Conservation (phyloP, 371 early-diverging fungal species). For the Syncephalastrum contaminatum region DNA sequence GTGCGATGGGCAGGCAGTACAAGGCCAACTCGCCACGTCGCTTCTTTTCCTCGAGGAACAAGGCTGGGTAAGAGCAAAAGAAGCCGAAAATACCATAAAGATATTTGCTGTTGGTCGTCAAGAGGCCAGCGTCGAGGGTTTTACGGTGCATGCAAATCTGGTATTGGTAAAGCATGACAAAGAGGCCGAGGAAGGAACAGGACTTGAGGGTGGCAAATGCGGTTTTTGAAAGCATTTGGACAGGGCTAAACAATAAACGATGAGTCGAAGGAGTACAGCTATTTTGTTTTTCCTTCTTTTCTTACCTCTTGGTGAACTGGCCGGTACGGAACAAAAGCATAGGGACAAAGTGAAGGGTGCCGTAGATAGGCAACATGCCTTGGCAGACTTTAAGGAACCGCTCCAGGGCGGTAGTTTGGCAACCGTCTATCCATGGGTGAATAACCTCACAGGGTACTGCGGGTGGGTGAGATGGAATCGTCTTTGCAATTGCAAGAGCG, state of each 20-base stretch:
- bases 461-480: slow-evolving; percentile 23
- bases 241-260: slow-evolving; percentile 37
- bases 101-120: slow-evolving; percentile 52
- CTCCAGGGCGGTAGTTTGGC: slow-evolving; percentile 44
- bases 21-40: slow-evolving; percentile 69
- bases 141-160: slow-evolving; percentile 65
- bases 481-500: slow-evolving; percentile 34
- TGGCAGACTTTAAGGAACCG: slow-evolving; percentile 56
- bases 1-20: slow-evolving; percentile 66
- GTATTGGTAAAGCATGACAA: slow-evolving; percentile 59
- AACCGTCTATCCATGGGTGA: slow-evolving; percentile 65
- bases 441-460: slow-evolving; percentile 51
- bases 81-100: slow-evolving; percentile 66
- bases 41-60: slow-evolving; percentile 70
- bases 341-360: slow-evolving; percentile 72
- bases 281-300: background rate
- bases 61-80: slow-evolving; percentile 49
- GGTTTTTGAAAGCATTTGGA: slow-evolving; percentile 44
- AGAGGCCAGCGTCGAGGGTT: slow-evolving; percentile 39
- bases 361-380: slow-evolving; percentile 65
- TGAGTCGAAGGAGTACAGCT: background rate
- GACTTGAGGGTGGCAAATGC: slow-evolving; percentile 57
- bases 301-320: slow-evolving; percentile 56
- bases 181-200: slow-evolving; percentile 61
- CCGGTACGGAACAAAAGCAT: slow-evolving; percentile 58